Conservation (phyloP, 306 rosid species). For the Castanopsis chinensis region DNA sequence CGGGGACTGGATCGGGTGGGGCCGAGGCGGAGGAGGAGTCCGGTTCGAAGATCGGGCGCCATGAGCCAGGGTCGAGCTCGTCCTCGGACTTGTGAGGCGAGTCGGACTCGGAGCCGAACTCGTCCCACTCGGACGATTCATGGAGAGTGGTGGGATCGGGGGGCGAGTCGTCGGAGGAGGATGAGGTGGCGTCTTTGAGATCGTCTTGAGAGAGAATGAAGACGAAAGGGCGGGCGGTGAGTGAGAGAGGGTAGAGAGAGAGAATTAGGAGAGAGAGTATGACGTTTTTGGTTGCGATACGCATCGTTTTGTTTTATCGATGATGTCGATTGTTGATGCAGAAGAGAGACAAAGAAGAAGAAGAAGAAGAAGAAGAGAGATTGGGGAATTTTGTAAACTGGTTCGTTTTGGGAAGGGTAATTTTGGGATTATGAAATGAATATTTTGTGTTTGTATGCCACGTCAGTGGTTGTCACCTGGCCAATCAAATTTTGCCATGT, state of each 20-base stretch:
- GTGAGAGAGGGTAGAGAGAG: conserved; percentile 39
- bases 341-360: neutral
- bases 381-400: neutral
- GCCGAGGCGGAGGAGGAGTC: conserved; percentile 22
- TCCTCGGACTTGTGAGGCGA: conserved; percentile 54
- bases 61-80: conserved; percentile 87
- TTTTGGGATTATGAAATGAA: neutral
- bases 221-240: conserved; percentile 60
- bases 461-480: neutral
- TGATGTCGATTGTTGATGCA: too few relatives aligned
- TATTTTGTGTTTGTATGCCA: conserved; percentile 14
- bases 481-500: conserved; percentile 26
- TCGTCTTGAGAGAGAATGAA: conserved; percentile 82
- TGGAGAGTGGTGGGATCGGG: conserved; percentile 40
- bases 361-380: neutral
- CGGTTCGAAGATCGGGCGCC: conserved; percentile 89
- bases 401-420: neutral
- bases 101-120: conserved; percentile 65
- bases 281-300: conserved; percentile 21
- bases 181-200: conserved; percentile 42
- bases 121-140: conserved; percentile 88
- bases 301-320: conserved; percentile 20
- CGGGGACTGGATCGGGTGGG: neutral
- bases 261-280: conserved; percentile 38
- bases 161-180: conserved; percentile 44